Conservation (phyloP, 768 basidiomycete genomes). For the Phlebiopsis gigantea region DNA sequence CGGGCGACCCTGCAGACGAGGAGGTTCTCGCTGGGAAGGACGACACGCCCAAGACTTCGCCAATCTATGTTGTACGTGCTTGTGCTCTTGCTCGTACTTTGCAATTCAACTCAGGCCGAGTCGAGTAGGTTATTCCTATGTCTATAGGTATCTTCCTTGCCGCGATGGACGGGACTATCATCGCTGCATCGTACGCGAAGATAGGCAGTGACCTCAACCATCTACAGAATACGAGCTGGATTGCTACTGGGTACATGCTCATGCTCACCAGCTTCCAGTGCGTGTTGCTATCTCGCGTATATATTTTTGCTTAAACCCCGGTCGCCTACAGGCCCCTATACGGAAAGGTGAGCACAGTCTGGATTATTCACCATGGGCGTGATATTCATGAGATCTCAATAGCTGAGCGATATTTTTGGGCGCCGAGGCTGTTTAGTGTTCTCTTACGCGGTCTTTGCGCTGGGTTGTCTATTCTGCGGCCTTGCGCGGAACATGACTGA, state of each 20-base stretch:
- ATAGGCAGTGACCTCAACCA: slow-evolving; percentile 48
- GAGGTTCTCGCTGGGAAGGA: neutral
- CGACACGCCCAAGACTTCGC: neutral
- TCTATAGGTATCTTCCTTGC: slow-evolving; percentile 27
- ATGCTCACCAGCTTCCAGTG: slow-evolving; percentile 59
- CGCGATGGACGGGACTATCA: slow-evolving; percentile 30
- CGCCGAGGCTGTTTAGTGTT: slow-evolving; percentile 53
- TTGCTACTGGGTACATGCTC: slow-evolving; percentile 58
- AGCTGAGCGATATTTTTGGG: slow-evolving; percentile 57
- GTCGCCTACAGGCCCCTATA: slow-evolving; percentile 44
- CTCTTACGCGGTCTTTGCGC: slow-evolving; percentile 46
- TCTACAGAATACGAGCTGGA: slow-evolving; percentile 63
- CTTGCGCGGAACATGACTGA: slow-evolving; percentile 48
- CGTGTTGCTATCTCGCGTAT: too few species aligned
- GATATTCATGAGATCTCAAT: neutral
- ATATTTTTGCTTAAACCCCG: neutral
- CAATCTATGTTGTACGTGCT: neutral
- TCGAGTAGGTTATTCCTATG: slow-evolving; percentile 24
- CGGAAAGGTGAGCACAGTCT: slow-evolving; percentile 35
- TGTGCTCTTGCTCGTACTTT: too few species aligned
- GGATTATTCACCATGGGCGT: neutral
- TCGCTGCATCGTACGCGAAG: slow-evolving; percentile 28
- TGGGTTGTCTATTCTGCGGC: slow-evolving; percentile 51
- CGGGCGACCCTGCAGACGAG: neutral
- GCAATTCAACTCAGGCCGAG: too few species aligned